Evolutionary conservation across 352 stramenopile species (phyloP), one percentile per base, ranked within the genome.

Genomic region (Globisporangium takayamanum): DNA sequence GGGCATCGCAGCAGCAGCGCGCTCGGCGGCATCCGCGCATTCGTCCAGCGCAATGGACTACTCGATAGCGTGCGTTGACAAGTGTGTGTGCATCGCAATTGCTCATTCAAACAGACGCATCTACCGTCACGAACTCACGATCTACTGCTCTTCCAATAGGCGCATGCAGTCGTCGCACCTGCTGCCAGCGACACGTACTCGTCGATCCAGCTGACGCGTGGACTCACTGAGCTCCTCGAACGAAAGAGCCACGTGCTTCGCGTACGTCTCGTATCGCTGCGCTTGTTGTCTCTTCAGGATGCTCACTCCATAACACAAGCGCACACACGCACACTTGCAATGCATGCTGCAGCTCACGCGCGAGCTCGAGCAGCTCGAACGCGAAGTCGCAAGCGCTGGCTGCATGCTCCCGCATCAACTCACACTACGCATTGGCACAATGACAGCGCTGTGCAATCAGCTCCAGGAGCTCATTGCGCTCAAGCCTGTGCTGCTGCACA

Each of bases 401-500:
- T 64, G 65, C 18, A 50, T 74, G 20, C 50, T 73, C 1, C 64
- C 68, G 18, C 54, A 62, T 1, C 70, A 75, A 33, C 61, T 85
- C 7, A 55, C 73, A 26, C 57, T 47, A 18, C 63, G 66, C 39
- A 28, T 76, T 4, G 52, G 63, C 2, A 53, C 50, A 5, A 52
- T 72, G 1, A 52, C 18, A 10, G 54, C 63, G 22, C 57, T 82
- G 15, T 64, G 56, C 14, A 55, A 59, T 2, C 66, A 80, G 11
- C 52, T 82, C 14, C 50, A 60, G 10, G 52, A 69, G 18, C 41
- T 78, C 11, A 41, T 84, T 11, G 56, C 53, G 26, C 69, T 74
- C 62, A 70, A 81, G 55, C 67, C 66, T 28, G 62, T 79, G 22
- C 39, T 84, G 18, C 50, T 84, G 50, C 63, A 66, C 18, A 70